These are phyloP conservation scores for Favolaschia claudopus DNA, from an alignment of 768 basidiomycete genomes.

Conservation along the genomic window DNA sequence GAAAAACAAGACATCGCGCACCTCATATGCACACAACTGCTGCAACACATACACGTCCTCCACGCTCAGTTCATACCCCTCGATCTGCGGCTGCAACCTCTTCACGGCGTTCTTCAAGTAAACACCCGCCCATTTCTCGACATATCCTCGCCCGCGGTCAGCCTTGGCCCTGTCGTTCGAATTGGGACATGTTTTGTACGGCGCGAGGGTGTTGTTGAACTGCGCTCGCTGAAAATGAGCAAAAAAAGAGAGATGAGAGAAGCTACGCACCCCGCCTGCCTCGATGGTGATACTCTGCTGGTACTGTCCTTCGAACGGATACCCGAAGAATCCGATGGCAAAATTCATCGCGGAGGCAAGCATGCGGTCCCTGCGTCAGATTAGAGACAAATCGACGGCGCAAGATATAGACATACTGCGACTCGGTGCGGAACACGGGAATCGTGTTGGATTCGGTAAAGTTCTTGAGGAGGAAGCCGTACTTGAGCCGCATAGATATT, in stretches of 20 bases:
- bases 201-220: constrained; percentile 88
- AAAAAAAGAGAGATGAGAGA: not conserved
- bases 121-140: constrained; percentile 69
- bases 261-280: constrained; percentile 54
- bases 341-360: constrained; percentile 70
- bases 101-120: constrained; percentile 75
- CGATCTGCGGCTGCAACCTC: constrained; percentile 64
- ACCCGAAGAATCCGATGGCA: constrained; percentile 79
- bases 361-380: constrained; percentile 75
- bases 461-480: constrained; percentile 78
- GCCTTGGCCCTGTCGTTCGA: constrained; percentile 52
- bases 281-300: constrained; percentile 83
- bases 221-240: constrained; percentile 35
- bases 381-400: not conserved
- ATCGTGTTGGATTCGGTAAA: constrained; percentile 66
- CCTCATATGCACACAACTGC: constrained; percentile 88
- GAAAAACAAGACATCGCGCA: constrained; percentile 34
- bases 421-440: constrained; percentile 83
- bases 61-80: constrained; percentile 67
- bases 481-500: constrained; percentile 77
- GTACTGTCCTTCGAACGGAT: constrained; percentile 75
- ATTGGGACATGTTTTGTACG: constrained; percentile 85
- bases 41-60: constrained; percentile 82
- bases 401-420: constrained; percentile 54
- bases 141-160: constrained; percentile 64